These are phyloP conservation scores for Talaromyces marneffei DNA, from an alignment of 2,329 filamentous ascomycete species.

Conservation along the genomic window DNA sequence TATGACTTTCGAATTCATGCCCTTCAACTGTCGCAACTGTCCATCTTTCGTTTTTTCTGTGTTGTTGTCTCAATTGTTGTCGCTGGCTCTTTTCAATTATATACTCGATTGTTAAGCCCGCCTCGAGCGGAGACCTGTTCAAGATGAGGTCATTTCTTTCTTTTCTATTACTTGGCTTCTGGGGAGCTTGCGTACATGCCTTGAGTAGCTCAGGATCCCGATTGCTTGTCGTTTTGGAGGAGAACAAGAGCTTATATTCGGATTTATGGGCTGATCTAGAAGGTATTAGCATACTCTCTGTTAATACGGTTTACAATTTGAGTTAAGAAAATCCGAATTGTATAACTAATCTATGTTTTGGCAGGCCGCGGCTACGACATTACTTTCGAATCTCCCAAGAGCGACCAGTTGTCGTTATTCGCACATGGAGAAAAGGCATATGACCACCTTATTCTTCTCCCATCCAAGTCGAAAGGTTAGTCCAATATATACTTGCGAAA, in stretches of 20 bases:
- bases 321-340: not conserved
- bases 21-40: not conserved
- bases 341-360: conserved; percentile 1
- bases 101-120: conserved; percentile 17
- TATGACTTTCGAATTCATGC: conserved; percentile 5
- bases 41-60: conserved; percentile 16
- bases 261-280: conserved; percentile 58
- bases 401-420: conserved; percentile 70
- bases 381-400: conserved; percentile 77
- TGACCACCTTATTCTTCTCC: conserved; percentile 85
- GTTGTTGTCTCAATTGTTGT: conserved; percentile 14
- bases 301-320: not conserved
- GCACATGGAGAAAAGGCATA: conserved; percentile 79
- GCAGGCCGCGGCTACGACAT: conserved; percentile 77
- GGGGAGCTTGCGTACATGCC: conserved; percentile 50
- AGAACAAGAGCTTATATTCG: conserved; percentile 79
- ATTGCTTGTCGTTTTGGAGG: conserved; percentile 80
- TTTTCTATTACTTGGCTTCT: conserved; percentile 60
- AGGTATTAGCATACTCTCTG: conserved; percentile 27
- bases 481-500: not conserved
- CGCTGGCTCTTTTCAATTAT: not conserved
- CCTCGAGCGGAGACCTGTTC: conserved; percentile 30
- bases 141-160: conserved; percentile 72
- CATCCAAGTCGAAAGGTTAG: conserved; percentile 79
- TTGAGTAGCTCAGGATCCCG: conserved; percentile 72